Conservation (phyloP, 1,139 yeast species). For the Wickerhamomyces sp. region DNA sequence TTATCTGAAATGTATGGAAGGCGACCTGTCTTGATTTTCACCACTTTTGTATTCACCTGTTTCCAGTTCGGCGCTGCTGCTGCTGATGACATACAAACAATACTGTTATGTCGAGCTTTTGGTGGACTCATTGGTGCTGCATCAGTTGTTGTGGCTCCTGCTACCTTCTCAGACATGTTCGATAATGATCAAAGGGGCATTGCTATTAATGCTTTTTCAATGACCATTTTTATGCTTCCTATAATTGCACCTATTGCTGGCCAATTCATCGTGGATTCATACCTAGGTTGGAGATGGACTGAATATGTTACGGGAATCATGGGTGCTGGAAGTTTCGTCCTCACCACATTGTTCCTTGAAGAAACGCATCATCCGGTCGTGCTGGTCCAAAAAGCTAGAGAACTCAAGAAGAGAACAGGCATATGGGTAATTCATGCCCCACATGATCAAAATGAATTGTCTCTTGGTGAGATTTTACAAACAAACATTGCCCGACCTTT, state of each 20-base stretch:
- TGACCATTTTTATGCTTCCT: conserved; percentile 73
- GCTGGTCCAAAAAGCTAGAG: conserved; percentile 56
- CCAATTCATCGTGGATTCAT: conserved; percentile 48
- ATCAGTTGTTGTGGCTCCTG: conserved; percentile 79
- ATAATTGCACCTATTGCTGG: conserved; percentile 71
- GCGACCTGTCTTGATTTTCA: conserved; percentile 47
- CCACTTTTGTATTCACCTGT: conserved; percentile 50
- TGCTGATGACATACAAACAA: conserved; percentile 67
- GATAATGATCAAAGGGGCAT: conserved; percentile 58
- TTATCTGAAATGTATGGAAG: conserved; percentile 74
- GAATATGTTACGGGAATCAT: conserved; percentile 61
- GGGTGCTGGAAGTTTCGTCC: conserved; percentile 40
- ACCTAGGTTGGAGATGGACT: conserved; percentile 77
- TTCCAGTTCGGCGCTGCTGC: conserved; percentile 72
- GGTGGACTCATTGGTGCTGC: conserved; percentile 77
- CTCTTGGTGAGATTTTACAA: conserved; percentile 59
- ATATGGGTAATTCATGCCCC: conserved; percentile 84
- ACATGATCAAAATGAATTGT: conserved; percentile 64
- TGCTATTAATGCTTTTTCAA: conserved; percentile 59
- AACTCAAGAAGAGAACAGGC: conserved; percentile 52
- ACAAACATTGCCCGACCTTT: conserved; percentile 71
- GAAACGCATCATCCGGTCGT: conserved; percentile 63
- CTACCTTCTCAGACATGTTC: conserved; percentile 75
- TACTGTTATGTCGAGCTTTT: conserved; percentile 69
- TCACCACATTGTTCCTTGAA: conserved; percentile 42